Base-by-base conservation (phyloP, 1,284 basidiomycete genomes). In the Fereydounia khargensis region DNA sequence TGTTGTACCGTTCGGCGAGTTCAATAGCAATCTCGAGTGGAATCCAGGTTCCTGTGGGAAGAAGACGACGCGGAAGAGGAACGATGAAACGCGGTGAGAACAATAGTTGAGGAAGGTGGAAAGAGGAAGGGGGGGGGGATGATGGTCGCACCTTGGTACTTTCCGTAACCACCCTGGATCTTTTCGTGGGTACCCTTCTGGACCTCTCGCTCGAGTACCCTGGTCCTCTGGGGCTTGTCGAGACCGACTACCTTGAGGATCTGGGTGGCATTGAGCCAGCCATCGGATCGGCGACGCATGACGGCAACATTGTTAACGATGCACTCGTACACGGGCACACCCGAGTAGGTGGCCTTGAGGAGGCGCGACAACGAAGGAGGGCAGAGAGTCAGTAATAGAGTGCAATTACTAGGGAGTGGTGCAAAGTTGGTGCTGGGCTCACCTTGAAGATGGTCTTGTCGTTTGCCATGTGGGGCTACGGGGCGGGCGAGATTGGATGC, bases 141-240 rank as follows among this genome's bases (percentile, higher is more conserved):
- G 25, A 27, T 8, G 8, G 19, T 45, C 84, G 56, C 54, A 92
- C 92, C 95, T 82, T 99, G 95, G 77, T 97, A 98, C 79, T 98
- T 99, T 65, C 95, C 95, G 78, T 98, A 99, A 0, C 95, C 95
- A 25, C 95, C 95, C 77, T 99, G 95, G 0, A 99, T 91, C 78
- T 99, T 99, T 79, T 98, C 95, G 77, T 99, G 95, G 64, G 91
- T 88, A 20, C 92, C 95, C 78, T 97, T 97, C 77, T 99, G 95
- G 3, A 99, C 86, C 79, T 99, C 95, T 59, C 95, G 85, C 77
- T 99, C 95, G 37, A 98, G 82, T 11, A 99, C 92, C 49, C 95
- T 85, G 45, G 95, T 98, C 38, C 95, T 82, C 77, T 98, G 95
- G 1, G 95, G 95, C 77, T 99, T 99, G 80, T 99, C 95, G 67